Base-by-base conservation (phyloP, 805 yeast species). In the Saturnispora galanensis region DNA sequence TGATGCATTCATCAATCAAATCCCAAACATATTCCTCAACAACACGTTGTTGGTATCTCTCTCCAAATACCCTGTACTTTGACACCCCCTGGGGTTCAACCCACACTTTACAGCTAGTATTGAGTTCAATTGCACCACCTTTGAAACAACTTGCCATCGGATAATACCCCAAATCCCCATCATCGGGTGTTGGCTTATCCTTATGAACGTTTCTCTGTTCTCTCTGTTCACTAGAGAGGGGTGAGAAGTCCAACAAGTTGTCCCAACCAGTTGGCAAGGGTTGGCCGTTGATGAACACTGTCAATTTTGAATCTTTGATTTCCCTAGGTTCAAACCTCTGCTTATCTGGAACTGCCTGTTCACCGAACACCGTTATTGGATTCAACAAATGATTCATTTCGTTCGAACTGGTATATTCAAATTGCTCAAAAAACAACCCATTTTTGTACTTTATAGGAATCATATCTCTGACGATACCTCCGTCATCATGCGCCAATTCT, bases 21-120 rank as follows among this genome's bases (percentile, higher is more conserved):
- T 93, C 98, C 77, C 82, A 81, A 1, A 77, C 78, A 51, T 83
- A 74, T 51, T 87, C 96, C 50, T 87, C 95, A 2, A 86, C 79
- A 7, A 89, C 76, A 45, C 68, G 72, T 52, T 84, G 87, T 12
- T 73, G 71, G 55, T 79, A 87, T 29, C 90, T 60, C 37, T 74
- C 76, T 47, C 73, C 62, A 36, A 85, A 67, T 0, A 83, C 72
- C 40, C 69, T 69, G 1, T 79, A 71, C 0, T 55, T 57, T 0
- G 12, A 21, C 2, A 46, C 58, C 0, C 58, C 16, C 0, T 52
- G 50, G 1, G 81, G 75, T 11, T 65, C 62, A 42, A 54, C 68
- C 48, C 69, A 67, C 52, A 88, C 73, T 10, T 77, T 68, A 0
- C 86, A 82, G 0, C 88, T 84, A 2, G 86, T 70, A 50, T 84